These are phyloP conservation scores for Trichaptum fuscoviolaceum DNA, from an alignment of 768 basidiomycete species.

Conservation along the genomic window DNA sequence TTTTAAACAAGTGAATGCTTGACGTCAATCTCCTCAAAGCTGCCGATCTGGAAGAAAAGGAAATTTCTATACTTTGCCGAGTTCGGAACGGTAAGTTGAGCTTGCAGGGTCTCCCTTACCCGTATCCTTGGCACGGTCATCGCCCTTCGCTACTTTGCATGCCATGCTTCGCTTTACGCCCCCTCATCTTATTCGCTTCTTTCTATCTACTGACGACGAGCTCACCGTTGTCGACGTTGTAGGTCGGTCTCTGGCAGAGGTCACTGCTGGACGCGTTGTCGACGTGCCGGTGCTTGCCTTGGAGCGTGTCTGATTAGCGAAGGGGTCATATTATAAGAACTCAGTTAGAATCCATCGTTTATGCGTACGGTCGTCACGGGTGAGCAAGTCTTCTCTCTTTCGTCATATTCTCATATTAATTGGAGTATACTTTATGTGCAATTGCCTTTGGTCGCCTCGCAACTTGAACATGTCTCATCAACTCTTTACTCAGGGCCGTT, in stretches of 20 bases:
- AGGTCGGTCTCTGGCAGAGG: background rate
- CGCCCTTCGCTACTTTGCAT: background rate
- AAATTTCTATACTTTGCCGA: background rate
- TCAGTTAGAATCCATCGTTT: background rate
- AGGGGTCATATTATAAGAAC: background rate
- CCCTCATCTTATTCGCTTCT: background rate
- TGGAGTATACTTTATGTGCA: background rate
- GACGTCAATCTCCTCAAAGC: too few species aligned
- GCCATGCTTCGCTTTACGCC: background rate
- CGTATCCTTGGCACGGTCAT: background rate
- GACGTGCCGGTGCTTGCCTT: background rate
- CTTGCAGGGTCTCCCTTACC: background rate
- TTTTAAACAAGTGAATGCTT: too few species aligned
- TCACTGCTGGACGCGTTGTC: background rate
- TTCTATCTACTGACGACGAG: constrained; percentile 1
- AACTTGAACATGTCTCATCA: background rate
- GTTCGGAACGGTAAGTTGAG: background rate
- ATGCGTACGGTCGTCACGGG: background rate
- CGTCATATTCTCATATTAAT: background rate
- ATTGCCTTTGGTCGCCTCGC: background rate
- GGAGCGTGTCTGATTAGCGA: background rate
- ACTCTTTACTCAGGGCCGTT: background rate
- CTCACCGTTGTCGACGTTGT: background rate
- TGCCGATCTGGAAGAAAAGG: background rate
- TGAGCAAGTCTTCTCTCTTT: background rate